Evolutionary conservation across 2,329 filamentous ascomycete species (phyloP).

Genomic region (Cordyceps fumosorosea): DNA sequence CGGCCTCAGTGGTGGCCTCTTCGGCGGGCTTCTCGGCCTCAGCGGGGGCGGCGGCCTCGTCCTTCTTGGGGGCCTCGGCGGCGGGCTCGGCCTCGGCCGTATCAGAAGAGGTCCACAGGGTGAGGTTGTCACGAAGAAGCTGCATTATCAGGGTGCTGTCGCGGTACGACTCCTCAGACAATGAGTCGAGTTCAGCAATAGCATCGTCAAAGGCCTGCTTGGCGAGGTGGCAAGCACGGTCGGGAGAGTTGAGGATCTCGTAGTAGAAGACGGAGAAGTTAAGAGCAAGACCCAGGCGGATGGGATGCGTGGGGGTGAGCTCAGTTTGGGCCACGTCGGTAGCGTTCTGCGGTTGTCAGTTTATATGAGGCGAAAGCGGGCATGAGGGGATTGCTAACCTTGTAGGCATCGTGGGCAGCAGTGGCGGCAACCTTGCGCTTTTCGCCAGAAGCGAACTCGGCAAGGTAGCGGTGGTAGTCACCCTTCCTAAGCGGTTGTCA

Average conservation of each 20-base stretch:
- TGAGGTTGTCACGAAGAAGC: slow-evolving; percentile 95
- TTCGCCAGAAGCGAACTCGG: slow-evolving; percentile 87
- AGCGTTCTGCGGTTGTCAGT: slow-evolving; percentile 96
- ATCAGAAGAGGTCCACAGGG: slow-evolving; percentile 95
- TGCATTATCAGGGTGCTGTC: slow-evolving; percentile 99
- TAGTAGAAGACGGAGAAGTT: slow-evolving; percentile 99
- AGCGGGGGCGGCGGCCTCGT: slow-evolving; percentile 36
- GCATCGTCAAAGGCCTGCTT: slow-evolving; percentile 99
- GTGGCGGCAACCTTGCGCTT: slow-evolving; percentile 86
- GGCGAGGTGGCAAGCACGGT: slow-evolving; percentile 96
- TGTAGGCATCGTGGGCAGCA: slow-evolving; percentile 91
- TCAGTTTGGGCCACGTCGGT: slow-evolving; percentile 98
- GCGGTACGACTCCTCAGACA: slow-evolving; percentile 97
- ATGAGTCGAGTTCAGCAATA: slow-evolving; percentile 95
- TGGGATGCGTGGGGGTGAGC: slow-evolving; percentile 94
- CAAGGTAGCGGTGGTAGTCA: slow-evolving; percentile 93
- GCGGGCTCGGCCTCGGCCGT: slow-evolving; percentile 68
- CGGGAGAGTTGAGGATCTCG: slow-evolving; percentile 97
- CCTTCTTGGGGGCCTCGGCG: slow-evolving; percentile 52
- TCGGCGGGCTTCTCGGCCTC: slow-evolving; percentile 35
- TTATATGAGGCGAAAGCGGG: slow-evolving; percentile 99
- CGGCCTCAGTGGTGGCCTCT: slow-evolving; percentile 39
- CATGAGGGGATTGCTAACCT: slow-evolving; percentile 73
- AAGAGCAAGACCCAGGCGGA: slow-evolving; percentile 92
- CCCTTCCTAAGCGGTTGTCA: slow-evolving; percentile 65